These are phyloP conservation scores for Marasmius oreades DNA, from an alignment of 1,284 basidiomycete species.

Conservation along the genomic window DNA sequence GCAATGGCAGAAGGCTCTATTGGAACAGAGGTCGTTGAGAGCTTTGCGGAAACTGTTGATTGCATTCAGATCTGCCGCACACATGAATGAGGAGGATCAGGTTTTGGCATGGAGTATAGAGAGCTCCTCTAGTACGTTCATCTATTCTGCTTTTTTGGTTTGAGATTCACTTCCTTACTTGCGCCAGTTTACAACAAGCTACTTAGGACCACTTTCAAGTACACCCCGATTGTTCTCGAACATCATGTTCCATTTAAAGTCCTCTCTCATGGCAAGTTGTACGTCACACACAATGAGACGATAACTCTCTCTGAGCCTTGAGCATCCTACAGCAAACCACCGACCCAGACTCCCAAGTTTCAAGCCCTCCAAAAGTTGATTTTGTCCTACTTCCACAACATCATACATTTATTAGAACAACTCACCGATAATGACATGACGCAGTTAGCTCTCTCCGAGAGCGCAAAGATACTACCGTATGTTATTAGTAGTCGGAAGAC, in stretches of 20 bases:
- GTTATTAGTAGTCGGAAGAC: constrained; percentile 80
- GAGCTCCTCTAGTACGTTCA: constrained; percentile 58
- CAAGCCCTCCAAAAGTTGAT: constrained; percentile 86
- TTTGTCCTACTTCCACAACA: constrained; percentile 85
- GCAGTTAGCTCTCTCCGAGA: constrained; percentile 76
- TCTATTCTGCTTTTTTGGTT: constrained; percentile 2
- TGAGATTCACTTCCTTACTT: constrained; percentile 9
- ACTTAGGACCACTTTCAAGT: constrained; percentile 83
- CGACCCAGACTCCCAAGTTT: constrained; percentile 70
- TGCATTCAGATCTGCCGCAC: constrained; percentile 85
- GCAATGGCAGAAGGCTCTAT: constrained; percentile 88
- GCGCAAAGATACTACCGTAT: constrained; percentile 85
- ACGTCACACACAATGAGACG: constrained; percentile 26
- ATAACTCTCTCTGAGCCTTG: constrained; percentile 5
- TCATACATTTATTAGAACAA: constrained; percentile 77
- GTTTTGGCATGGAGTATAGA: constrained; percentile 80
- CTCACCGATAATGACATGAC: constrained; percentile 69
- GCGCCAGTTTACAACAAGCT: constrained; percentile 87
- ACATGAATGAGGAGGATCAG: constrained; percentile 86
- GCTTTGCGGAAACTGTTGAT: constrained; percentile 83
- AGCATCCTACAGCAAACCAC: constrained; percentile 57
- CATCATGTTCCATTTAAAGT: constrained; percentile 90
- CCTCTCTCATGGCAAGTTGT: constrained; percentile 83
- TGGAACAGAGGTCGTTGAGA: constrained; percentile 87
- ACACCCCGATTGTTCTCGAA: constrained; percentile 86